Base-by-base conservation (phyloP, 495 filamentous ascomycete species). In the Cladorrhinum samala region DNA sequence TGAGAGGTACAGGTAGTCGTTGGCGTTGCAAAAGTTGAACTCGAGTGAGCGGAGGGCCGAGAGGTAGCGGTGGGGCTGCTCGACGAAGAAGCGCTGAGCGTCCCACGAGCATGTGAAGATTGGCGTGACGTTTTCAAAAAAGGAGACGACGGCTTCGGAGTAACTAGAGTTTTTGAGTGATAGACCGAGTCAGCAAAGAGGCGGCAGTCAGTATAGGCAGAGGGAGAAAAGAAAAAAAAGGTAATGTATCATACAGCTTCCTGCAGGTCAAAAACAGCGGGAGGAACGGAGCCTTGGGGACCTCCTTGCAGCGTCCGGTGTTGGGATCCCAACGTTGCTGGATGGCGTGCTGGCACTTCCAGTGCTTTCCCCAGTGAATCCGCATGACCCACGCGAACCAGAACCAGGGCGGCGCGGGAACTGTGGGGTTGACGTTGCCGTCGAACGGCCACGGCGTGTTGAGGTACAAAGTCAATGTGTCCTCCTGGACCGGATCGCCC, bases 241-340 rank as follows among this genome's bases (percentile, higher is more conserved):
- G n/a, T n/a, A n/a, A n/a, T n/a, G n/a, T n/a, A n/a, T n/a, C 64
- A 17, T 30, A 65, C 61, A 65, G 61, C 52, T 43, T 46, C 56
- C 60, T 65, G 55, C 62, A 67, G 1, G 57, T 54, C 38, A 65
- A 44, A 20, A 61, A 61, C 33, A 64, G 11, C 1, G 53, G 47
- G 17, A 65, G 36, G 27, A 67, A 61, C 9, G 59, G 57, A 24
- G 50, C 54, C 38, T 7, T 14, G 43, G 54, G 54, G 5, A n/a
- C 23, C 17, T 21, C 38, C 45, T 6, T 41, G 25, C 1, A 5
- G 18, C 3, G 19, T 20, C 56, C 55, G 2, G 46, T 49, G 1
- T 9, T n/a, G 11, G 30, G 46, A 20, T 57, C 52, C 60, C 58
- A 61, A 0, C 53, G 49, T 41, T 37, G 13, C 55, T 61, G 57